These are phyloP conservation scores for Neurospora sp. DNA, from an alignment of 495 filamentous ascomycete species.

Conservation along the genomic window DNA sequence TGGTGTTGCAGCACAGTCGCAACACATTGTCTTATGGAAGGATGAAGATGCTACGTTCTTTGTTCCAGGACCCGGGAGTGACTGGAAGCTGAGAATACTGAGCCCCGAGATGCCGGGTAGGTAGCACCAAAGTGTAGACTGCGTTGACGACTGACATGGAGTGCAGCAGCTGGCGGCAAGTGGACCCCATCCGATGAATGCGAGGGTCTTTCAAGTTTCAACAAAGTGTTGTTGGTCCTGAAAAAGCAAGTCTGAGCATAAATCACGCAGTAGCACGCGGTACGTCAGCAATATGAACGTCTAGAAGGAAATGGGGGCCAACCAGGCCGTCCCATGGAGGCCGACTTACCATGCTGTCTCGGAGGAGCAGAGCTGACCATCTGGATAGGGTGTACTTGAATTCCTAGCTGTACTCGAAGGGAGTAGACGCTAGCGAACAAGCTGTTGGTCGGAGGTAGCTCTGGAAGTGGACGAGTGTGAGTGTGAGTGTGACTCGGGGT, in stretches of 20 bases:
- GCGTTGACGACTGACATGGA: background rate
- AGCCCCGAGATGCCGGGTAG: background rate
- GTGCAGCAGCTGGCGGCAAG: background rate
- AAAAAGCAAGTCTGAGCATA: background rate
- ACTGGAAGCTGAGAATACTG: background rate
- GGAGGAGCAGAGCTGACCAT: background rate
- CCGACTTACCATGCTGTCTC: background rate
- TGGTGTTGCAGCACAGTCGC: background rate
- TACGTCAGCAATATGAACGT: background rate
- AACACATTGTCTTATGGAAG: background rate
- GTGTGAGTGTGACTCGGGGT: background rate
- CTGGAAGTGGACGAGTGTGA: background rate
- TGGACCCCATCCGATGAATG: background rate
- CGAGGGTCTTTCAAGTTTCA: background rate
- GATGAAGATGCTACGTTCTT: background rate
- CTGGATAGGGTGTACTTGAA: background rate
- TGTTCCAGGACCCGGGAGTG: background rate
- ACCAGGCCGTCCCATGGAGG: background rate
- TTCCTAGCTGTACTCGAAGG: background rate
- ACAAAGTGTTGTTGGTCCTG: background rate
- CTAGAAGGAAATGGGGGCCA: background rate
- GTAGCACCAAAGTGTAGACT: background rate
- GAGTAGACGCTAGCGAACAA: background rate
- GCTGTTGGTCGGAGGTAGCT: background rate
- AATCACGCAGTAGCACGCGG: background rate